Base-by-base conservation (phyloP, 805 yeast genomes). In the Lipomyces japonicus region DNA sequence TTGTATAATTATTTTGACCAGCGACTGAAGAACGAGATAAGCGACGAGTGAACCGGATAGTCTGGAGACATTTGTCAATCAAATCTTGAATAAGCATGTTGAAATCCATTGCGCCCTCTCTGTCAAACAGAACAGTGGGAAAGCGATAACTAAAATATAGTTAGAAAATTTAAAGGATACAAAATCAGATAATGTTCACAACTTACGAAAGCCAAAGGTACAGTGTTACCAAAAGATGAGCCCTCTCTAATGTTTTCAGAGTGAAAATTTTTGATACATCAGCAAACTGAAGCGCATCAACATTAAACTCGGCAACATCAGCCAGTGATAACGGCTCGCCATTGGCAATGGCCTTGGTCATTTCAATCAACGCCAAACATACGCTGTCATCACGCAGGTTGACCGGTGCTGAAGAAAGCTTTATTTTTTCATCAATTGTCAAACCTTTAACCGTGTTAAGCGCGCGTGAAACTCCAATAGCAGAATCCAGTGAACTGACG, bases 141-240 rank as follows among this genome's bases (percentile, higher is more conserved):
- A 84, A 91, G 61, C 97, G 72, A 65, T 52, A 51, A 14, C 53
- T 49, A 39, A 34, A 31, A n/a, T 30, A 36, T 35, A 26, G 30
- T 41, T 22, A 19, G 7, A 21, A 2, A 10, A 18, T 18, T 3
- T 26, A 34, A 10, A 14, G 14, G 14, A 16, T 16, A 22, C n/a
- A 21, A 5, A 16, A 34, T 22, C n/a, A 26, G 36, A 22, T 19
- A 12, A 43, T 21, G 30, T 16, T 39, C 14, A 21, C 3, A 16
- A 46, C 50, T 2, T 86, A 90, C 47, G 86, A 76, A 54, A 91
- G 72, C 98, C 98, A 91, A 63, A 87, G 71, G 63, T 79, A 91
- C 4, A 86, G 59, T 7, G 45, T 44, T 16, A 57, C 41, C 18
- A 45, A 35, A 35, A 25, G 9, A 51, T 59, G 50, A 25, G 55